A percentile compares a stretch with the other conserved stretches of the same genome.
Conservation (phyloP, 2,329 filamentous ascomycete genomes). For the Elsinoe fawcettii region DNA sequence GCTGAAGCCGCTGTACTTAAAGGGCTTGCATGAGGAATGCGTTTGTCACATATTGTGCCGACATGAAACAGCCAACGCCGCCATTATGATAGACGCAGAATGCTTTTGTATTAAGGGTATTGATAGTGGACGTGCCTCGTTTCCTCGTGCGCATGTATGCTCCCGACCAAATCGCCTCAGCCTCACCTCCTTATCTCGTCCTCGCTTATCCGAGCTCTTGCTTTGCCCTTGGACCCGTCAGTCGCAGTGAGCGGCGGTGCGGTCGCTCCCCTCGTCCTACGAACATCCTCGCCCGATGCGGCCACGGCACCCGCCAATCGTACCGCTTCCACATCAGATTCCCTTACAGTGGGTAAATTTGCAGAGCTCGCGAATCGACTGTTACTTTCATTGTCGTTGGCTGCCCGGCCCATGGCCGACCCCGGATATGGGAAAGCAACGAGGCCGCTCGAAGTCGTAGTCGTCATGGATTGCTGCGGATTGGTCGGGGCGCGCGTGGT, state of each 20-base stretch:
- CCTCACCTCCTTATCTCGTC: not conserved
- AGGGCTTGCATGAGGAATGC: constrained; percentile 39
- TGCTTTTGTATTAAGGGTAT: not conserved
- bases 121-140: not conserved
- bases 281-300: not conserved
- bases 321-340: constrained; percentile 13
- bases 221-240: not conserved
- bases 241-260: not conserved
- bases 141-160: not conserved
- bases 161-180: not conserved
- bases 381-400: not conserved
- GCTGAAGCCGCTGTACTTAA: constrained; percentile 87
- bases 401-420: not conserved
- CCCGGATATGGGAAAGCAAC: constrained; percentile 5
- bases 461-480: not conserved
- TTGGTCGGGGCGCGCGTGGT: constrained; percentile 23
- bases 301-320: not conserved
- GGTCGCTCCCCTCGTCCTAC: not conserved
- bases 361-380: constrained; percentile 10
- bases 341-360: constrained; percentile 15
- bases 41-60: not conserved
- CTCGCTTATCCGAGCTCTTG: not conserved
- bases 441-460: constrained; percentile 5
- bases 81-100: not conserved
- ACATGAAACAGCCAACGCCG: too few species aligned